Percentiles rank a stretch among this genome's conserved stretches.
Conservation (phyloP, 116 monocot species). For the Phalaenopsis hybrid region DNA sequence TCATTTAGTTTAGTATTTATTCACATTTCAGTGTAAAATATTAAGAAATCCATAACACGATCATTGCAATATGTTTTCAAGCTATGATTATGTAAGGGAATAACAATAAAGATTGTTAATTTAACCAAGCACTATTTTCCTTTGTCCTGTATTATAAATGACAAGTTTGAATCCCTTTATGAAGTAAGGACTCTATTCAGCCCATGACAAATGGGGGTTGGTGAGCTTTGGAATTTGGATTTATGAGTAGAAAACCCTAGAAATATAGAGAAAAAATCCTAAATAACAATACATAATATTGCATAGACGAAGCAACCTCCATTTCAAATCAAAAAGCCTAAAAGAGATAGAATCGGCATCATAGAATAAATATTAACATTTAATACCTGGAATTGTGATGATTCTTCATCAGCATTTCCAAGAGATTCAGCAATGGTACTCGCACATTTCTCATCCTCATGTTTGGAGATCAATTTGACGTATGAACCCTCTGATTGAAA, state of each 20-base stretch:
- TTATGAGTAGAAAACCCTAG: background rate
- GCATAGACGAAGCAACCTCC: background rate
- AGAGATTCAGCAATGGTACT: conserved; percentile 28
- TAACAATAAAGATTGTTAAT: background rate
- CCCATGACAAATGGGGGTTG: background rate
- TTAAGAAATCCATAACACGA: background rate
- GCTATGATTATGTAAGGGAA: background rate
- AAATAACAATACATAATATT: background rate
- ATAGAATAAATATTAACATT: conserved; percentile 5
- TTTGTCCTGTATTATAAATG: background rate
- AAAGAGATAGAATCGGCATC: background rate
- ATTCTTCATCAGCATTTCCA: conserved; percentile 27
- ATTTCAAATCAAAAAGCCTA: background rate
- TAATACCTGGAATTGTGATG: conserved; percentile 36
- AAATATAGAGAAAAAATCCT: background rate
- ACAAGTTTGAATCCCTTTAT: background rate
- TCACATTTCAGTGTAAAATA: background rate
- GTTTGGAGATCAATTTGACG: conserved; percentile 14
- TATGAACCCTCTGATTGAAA: conserved; percentile 17
- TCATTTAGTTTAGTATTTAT: background rate
- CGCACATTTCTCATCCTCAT: conserved; percentile 17
- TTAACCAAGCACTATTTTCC: background rate
- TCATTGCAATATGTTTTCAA: too few relatives aligned
- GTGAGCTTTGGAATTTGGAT: background rate
- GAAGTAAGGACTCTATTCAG: background rate